Conservation (phyloP, 23 red algal genomes). For the Gracilaria caudata region DNA sequence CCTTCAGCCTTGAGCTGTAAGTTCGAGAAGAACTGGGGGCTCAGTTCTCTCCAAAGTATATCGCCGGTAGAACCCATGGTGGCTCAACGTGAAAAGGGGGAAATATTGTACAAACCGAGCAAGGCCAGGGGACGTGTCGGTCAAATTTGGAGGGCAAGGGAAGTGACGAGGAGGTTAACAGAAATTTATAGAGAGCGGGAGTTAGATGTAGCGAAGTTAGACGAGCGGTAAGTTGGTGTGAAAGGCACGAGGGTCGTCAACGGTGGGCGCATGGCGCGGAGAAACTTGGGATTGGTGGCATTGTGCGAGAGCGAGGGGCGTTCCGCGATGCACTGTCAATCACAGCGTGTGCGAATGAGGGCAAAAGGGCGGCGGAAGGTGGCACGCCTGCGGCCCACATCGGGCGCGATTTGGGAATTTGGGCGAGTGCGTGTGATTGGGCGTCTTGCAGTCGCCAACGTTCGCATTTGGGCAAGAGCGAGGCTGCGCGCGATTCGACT, state of each 20-base stretch:
- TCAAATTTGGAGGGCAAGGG: too few species aligned
- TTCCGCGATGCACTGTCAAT: neutral
- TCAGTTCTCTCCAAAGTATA: conserved; percentile 38
- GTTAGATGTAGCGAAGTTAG: neutral
- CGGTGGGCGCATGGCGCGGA: neutral
- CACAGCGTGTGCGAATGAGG: conserved; percentile 4
- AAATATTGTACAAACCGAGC: too few species aligned
- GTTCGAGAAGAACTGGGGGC: conserved; percentile 30
- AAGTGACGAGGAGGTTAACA: too few species aligned
- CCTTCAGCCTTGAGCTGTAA: conserved; percentile 54
- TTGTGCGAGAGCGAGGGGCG: neutral
- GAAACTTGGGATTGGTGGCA: neutral
- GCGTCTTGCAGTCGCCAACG: neutral
- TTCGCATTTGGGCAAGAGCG: neutral
- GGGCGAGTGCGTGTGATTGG: neutral
- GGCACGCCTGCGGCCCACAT: neutral
- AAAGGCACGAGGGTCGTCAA: neutral
- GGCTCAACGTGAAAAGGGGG: neutral
- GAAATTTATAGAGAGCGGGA: too few species aligned
- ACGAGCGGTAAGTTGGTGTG: neutral
- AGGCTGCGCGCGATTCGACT: neutral
- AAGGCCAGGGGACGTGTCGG: too few species aligned
- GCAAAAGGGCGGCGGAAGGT: neutral
- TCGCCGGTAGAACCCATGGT: conserved; percentile 44
- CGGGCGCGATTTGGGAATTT: neutral